phyloP scores from a whole-genome alignment of 2,329 filamentous ascomycete genomes.

The Xylariales sp. region DNA sequence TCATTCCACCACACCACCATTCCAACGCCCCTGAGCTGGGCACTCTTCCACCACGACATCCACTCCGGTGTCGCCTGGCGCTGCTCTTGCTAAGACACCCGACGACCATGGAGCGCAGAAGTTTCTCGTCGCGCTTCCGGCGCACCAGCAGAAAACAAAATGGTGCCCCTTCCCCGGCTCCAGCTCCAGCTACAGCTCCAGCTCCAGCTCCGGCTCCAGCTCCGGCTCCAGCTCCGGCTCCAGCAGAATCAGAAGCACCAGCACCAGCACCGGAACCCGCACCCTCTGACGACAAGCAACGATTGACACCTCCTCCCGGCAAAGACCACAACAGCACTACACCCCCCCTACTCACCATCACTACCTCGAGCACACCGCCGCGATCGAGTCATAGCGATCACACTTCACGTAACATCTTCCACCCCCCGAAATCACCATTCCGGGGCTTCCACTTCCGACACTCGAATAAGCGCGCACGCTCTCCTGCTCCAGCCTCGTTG shows the following conservation, averaged over 20 bases:
- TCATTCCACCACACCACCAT: no score
- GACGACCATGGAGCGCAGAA: slow-evolving; percentile 19
- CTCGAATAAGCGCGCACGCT: slow-evolving; percentile 43
- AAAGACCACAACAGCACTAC: no score
- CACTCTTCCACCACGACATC: no score
- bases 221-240: background rate
- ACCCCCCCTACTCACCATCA: slow-evolving; percentile 21
- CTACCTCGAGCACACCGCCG: slow-evolving; percentile 20
- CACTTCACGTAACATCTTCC: slow-evolving; percentile 13
- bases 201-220: slow-evolving; percentile 2
- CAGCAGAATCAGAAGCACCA: slow-evolving; percentile 3
- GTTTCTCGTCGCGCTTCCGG: slow-evolving; percentile 23
- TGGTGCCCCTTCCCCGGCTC: slow-evolving; percentile 4
- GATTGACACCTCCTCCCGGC: no score
- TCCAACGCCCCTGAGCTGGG: no score
- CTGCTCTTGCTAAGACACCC: slow-evolving; percentile 6
- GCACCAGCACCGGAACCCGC: no score
- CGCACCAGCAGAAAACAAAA: slow-evolving; percentile 16
- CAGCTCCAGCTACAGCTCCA: slow-evolving; percentile 11
- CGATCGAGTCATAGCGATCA: slow-evolving; percentile 17
- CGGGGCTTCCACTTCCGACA: slow-evolving; percentile 40
- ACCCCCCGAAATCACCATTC: slow-evolving; percentile 31
- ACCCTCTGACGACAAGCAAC: no score
- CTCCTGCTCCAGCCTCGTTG: slow-evolving; percentile 26
- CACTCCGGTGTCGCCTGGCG: no score